These are phyloP conservation scores for Acorus gramineus DNA, from an alignment of 106 monocot species.

Conservation along the genomic window DNA sequence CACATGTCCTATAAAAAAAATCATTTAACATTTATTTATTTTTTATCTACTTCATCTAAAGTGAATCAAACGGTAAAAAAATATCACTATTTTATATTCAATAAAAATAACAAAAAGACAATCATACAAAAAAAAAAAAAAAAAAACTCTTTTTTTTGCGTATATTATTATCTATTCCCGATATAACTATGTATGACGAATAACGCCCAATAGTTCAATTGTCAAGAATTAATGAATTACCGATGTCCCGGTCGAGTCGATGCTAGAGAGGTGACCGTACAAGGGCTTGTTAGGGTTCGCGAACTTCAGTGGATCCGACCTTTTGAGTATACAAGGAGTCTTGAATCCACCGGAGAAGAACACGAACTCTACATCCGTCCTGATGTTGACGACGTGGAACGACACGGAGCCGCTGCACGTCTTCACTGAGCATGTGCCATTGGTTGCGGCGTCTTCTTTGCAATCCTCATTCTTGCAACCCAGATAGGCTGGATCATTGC, in stretches of 20 bases:
- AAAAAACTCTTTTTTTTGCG: background rate
- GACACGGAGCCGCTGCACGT: constrained; percentile 49
- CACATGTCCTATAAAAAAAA: too few species aligned
- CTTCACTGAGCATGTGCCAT: constrained; percentile 10
- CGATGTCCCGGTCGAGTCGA: constrained; percentile 54
- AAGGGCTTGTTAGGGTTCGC: constrained; percentile 46
- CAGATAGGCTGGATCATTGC: constrained; percentile 50
- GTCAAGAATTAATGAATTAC: constrained; percentile 18
- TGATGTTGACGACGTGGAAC: constrained; percentile 62
- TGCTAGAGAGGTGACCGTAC: constrained; percentile 46
- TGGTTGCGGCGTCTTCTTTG: constrained; percentile 1
- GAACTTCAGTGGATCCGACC: constrained; percentile 37
- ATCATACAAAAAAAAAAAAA: background rate
- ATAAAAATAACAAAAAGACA: background rate
- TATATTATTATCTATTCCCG: constrained; percentile 3
- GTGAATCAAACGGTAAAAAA: too few species aligned
- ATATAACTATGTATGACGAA: background rate
- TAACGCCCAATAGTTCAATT: too few species aligned
- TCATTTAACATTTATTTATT: too few species aligned
- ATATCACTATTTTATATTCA: background rate
- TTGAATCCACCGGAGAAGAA: constrained; percentile 60
- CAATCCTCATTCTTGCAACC: constrained; percentile 39
- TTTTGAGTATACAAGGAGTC: constrained; percentile 40
- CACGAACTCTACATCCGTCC: constrained; percentile 63
- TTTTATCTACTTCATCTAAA: too few species aligned